Percentiles rank a stretch among this genome's conserved stretches.
Conservation (phyloP, 345 rosid species). For the Citrus medica region DNA sequence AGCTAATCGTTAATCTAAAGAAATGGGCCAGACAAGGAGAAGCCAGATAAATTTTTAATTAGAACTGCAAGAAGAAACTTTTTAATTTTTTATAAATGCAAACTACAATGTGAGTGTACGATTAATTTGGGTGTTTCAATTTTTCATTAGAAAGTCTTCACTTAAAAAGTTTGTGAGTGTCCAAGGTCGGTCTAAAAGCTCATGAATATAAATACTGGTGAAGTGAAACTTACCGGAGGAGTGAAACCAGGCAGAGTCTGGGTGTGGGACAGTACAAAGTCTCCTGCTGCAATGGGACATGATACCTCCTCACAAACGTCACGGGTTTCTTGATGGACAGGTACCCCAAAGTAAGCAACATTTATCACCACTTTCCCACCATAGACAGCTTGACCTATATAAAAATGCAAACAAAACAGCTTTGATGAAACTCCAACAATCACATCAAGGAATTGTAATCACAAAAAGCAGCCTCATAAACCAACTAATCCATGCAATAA, state of each 20-base stretch:
- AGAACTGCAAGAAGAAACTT: background rate
- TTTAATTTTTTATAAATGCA: no score
- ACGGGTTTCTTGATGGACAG: slow-evolving; percentile 48
- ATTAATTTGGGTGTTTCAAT: background rate
- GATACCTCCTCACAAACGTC: slow-evolving; percentile 56
- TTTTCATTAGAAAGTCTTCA: background rate
- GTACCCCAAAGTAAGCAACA: slow-evolving; percentile 46
- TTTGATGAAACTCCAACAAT: background rate
- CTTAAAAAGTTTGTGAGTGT: background rate
- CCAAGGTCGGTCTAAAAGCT: background rate
- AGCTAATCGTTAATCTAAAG: background rate
- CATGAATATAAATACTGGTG: background rate
- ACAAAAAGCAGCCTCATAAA: background rate
- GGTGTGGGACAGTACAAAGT: slow-evolving; percentile 62
- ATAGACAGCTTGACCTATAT: slow-evolving; percentile 40
- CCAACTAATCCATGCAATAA: background rate
- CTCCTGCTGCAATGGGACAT: slow-evolving; percentile 51
- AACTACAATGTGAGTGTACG: background rate
- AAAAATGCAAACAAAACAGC: background rate
- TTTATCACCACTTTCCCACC: slow-evolving; percentile 50
- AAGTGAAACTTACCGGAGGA: slow-evolving; percentile 47
- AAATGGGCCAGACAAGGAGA: background rate
- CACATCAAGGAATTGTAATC: background rate
- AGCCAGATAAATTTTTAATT: background rate
- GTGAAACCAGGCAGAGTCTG: slow-evolving; percentile 53